Conservation (phyloP, 352 stramenopile genomes). For the Pythium dissimile region DNA sequence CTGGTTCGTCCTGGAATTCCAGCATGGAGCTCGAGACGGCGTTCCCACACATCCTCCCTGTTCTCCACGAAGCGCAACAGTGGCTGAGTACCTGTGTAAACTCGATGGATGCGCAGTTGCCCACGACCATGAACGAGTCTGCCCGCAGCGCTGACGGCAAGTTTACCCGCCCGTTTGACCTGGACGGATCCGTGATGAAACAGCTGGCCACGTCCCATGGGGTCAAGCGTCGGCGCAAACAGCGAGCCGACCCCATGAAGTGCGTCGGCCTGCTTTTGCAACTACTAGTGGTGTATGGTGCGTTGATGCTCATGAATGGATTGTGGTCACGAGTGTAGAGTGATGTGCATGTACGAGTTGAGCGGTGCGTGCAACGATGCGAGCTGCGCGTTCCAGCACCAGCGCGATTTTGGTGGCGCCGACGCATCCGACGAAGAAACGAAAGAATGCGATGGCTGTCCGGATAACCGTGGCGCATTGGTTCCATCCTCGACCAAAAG, state of each 20-base stretch:
- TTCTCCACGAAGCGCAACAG: neutral
- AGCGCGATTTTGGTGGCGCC: constrained; percentile 41
- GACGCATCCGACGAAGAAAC: neutral
- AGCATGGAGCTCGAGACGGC: neutral
- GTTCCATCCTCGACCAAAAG: neutral
- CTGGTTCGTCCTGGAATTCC: neutral
- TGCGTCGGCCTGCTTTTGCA: neutral
- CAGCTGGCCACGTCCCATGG: neutral
- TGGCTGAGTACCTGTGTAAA: neutral
- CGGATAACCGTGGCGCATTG: constrained; percentile 1
- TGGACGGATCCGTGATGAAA: constrained; percentile 17
- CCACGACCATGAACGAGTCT: neutral
- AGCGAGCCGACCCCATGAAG: constrained; percentile 22
- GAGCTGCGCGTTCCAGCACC: constrained; percentile 63
- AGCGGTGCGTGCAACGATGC: constrained; percentile 75
- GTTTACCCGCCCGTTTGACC: constrained; percentile 15
- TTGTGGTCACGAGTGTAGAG: constrained; percentile 30
- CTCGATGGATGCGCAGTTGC: neutral
- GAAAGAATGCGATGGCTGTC: neutral
- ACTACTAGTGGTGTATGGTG: neutral
- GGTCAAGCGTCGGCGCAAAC: neutral
- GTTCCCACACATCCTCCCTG: constrained; percentile 4
- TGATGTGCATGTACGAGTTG: constrained; percentile 70
- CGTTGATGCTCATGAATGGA: neutral
- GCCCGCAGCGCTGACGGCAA: neutral